Conservation (phyloP, 495 filamentous ascomycete species). For the Achaetomiella virescens region DNA sequence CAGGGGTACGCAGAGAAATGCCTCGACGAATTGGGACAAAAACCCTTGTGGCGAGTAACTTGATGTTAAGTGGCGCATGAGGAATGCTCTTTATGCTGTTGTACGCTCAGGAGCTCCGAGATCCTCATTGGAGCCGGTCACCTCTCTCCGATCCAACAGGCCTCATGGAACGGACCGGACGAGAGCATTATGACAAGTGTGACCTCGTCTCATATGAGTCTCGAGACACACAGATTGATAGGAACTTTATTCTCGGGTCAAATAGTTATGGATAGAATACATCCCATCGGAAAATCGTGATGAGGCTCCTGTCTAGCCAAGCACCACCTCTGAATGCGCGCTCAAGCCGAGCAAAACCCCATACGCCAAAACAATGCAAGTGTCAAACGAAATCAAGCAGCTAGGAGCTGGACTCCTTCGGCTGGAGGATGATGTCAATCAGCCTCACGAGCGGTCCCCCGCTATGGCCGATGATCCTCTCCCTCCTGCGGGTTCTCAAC, state of each 20-base stretch:
- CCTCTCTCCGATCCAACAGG: too few relatives aligned
- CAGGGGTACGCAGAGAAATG: neutral
- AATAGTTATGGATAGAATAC: neutral
- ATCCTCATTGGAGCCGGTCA: too few relatives aligned
- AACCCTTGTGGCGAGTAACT: too few relatives aligned
- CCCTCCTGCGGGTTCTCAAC: conserved; percentile 59
- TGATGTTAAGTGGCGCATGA: too few relatives aligned
- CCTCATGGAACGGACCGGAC: too few relatives aligned
- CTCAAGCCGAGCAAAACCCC: neutral
- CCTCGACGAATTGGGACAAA: too few relatives aligned
- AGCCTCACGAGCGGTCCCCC: conserved; percentile 65
- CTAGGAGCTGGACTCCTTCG: neutral
- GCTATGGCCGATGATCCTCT: conserved; percentile 69
- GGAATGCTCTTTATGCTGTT: too few relatives aligned
- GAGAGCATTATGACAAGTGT: too few relatives aligned
- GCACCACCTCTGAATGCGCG: neutral
- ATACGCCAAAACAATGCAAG: conserved; percentile 8
- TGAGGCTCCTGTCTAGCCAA: neutral
- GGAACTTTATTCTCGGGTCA: too few relatives aligned
- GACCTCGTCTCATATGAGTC: too few relatives aligned
- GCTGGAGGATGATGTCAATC: conserved; percentile 79
- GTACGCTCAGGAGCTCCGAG: too few relatives aligned
- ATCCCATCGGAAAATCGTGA: neutral
- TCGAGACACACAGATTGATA: too few relatives aligned
- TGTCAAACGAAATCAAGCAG: neutral